Evolutionary conservation across 371 early-diverging fungal species (phyloP), one percentile per base, ranked within the genome.

Genomic region (Mucor ambiguus): DNA sequence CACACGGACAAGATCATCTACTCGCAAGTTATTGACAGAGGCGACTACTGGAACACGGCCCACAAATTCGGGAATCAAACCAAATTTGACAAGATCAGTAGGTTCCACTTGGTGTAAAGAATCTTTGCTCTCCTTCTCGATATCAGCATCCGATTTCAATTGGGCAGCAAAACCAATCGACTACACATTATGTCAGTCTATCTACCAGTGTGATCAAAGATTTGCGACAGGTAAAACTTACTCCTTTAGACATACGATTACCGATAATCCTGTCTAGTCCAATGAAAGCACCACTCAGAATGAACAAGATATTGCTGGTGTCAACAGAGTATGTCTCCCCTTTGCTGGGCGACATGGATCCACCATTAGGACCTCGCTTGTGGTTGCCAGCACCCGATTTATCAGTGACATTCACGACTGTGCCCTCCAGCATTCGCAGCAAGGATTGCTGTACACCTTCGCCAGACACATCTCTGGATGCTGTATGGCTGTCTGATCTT

Each of bases 391-490:
- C 81, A 3, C 89, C 92, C 2, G 90, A 85, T 74, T 95, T 95
- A 69, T 94, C 94, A 4, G 90, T 91, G 6, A 95, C 89, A 38
- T 90, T 92, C 20, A 95, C 93, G 0, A 89, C 84, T 0, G 96
- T 95, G 8, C 95, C 95, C 78, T 95, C 96, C 11, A 96, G 76
- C 94, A 96, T 95, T 7, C 94, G 80, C 49, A 96, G 76, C 18
- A 95, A 71, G 0, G 92, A 85, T 73, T 96, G 95, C 70, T 96
- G 96, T 7, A 96, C 96, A 9, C 96, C 96, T 75, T 96, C 96
- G 57, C 96, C 96, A 8, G 93, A 91, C 1, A 96, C 95, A 78
- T 96, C 96, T 67, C 93, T 92, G n/a, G 94, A 87, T 24, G 87
- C 81, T 0, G 92, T 88, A 65, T 85, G 81, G 10, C 90, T 72